Evolutionary conservation across 192 early-diverging fungal genomes (phyloP).

Genomic region (Geranomyces variabilis): DNA sequence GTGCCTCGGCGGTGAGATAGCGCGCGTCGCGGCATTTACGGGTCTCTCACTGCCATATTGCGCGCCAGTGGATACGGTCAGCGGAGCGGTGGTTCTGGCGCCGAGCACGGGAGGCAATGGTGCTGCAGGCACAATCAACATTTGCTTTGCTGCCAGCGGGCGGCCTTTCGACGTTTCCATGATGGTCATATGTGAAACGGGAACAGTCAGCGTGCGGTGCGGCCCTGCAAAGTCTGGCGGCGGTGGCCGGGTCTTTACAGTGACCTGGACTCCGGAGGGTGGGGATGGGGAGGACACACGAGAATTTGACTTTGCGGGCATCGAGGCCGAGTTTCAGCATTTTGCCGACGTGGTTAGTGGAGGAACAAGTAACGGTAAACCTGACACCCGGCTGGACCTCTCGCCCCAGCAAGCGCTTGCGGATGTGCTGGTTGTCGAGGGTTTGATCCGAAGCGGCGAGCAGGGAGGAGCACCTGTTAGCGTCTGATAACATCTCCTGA

Average conservation of each 20-base stretch:
- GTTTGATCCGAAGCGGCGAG: slow-evolving; percentile 1
- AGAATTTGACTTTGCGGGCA: neutral
- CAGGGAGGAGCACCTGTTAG: slow-evolving; percentile 9
- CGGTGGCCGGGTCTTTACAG: neutral
- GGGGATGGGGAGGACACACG: neutral
- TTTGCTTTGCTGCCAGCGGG: slow-evolving; percentile 22
- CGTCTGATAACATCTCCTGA: no score
- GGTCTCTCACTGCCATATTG: slow-evolving; percentile 1
- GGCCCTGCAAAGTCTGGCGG: neutral
- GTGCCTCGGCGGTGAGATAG: neutral
- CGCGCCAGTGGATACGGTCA: slow-evolving; percentile 24
- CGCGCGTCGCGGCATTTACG: slow-evolving; percentile 4
- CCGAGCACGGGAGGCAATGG: neutral
- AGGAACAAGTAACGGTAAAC: neutral
- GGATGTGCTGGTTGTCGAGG: slow-evolving; percentile 26
- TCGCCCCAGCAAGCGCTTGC: slow-evolving; percentile 10
- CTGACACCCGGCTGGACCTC: slow-evolving; percentile 1
- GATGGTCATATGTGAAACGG: slow-evolving; percentile 19
- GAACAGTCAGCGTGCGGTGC: slow-evolving; percentile 5
- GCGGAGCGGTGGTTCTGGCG: neutral
- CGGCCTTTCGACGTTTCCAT: slow-evolving; percentile 6
- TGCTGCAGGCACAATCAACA: slow-evolving; percentile 17
- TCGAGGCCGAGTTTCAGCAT: slow-evolving; percentile 21
- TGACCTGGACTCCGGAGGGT: slow-evolving; percentile 8
- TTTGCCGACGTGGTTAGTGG: slow-evolving; percentile 1